These are phyloP conservation scores for Xylariaceae sp. DNA, from an alignment of 2,329 filamentous ascomycete species.

Conservation along the genomic window DNA sequence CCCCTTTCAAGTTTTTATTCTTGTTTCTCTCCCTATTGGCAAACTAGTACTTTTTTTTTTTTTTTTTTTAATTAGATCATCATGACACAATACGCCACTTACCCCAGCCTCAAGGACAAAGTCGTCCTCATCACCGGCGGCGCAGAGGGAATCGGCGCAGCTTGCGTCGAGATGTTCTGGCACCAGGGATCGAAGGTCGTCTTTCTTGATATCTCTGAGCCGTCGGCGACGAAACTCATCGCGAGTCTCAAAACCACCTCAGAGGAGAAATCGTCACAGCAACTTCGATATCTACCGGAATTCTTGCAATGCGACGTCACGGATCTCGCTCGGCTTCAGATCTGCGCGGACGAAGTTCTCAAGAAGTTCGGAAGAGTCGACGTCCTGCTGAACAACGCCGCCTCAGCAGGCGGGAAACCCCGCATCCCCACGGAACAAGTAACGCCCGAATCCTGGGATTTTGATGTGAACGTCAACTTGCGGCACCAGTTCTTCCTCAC, in stretches of 20 bases:
- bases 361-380: constrained; percentile 27
- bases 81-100: constrained; percentile 32
- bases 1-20: too few relatives aligned
- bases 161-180: constrained; percentile 42
- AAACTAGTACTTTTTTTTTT: not conserved
- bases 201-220: constrained; percentile 39
- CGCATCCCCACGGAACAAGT: constrained; percentile 32
- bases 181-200: constrained; percentile 42
- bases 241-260: constrained; percentile 21
- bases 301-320: constrained; percentile 43
- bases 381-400: constrained; percentile 38
- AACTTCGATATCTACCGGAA: too few relatives aligned
- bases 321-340: constrained; percentile 32
- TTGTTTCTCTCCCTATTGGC: too few relatives aligned
- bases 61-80: constrained; percentile 1
- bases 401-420: constrained; percentile 20
- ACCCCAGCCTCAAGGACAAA: constrained; percentile 39
- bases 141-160: constrained; percentile 44
- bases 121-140: constrained; percentile 44
- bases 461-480: constrained; percentile 42
- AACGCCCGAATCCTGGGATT: constrained; percentile 40
- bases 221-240: constrained; percentile 31
- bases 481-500: constrained; percentile 43
- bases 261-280: constrained; percentile 10
- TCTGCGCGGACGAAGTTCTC: constrained; percentile 33